These are phyloP conservation scores for Pelargonium myrrhifolium DNA, from an alignment of 441 rosid genomes.

Conservation along the genomic window DNA sequence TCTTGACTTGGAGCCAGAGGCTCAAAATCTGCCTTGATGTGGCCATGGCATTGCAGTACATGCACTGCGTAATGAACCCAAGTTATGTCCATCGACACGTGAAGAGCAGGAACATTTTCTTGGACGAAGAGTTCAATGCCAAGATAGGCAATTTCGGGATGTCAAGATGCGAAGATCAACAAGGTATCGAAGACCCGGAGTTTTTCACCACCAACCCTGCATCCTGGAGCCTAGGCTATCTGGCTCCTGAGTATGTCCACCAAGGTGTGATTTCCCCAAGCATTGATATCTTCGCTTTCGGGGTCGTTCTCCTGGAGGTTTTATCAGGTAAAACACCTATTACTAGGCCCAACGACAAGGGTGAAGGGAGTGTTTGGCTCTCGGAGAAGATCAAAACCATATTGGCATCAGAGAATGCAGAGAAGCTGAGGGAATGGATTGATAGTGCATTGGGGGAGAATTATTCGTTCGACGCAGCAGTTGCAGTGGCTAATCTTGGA, in stretches of 20 bases:
- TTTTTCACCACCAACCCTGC: slow-evolving; percentile 27
- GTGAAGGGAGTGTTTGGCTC: slow-evolving; percentile 35
- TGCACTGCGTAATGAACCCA: slow-evolving; percentile 73
- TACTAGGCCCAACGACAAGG: slow-evolving; percentile 31
- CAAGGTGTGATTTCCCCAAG: slow-evolving; percentile 44
- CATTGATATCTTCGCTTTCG: slow-evolving; percentile 64
- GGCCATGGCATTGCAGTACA: slow-evolving; percentile 71
- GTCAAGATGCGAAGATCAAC: slow-evolving; percentile 43
- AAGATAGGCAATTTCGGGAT: slow-evolving; percentile 75
- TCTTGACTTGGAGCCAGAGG: slow-evolving; percentile 87
- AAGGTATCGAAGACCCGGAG: slow-evolving; percentile 19
- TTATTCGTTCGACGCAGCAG: slow-evolving; percentile 60
- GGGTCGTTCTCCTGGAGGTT: slow-evolving; percentile 65
- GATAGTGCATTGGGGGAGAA: slow-evolving; percentile 68
- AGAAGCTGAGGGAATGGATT: slow-evolving; percentile 60
- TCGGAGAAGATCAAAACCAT: slow-evolving; percentile 39
- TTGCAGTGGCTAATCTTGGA: slow-evolving; percentile 58
- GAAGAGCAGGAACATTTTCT: slow-evolving; percentile 66
- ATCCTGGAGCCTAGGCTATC: slow-evolving; percentile 32
- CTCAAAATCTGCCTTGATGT: slow-evolving; percentile 74
- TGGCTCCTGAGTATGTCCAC: slow-evolving; percentile 52
- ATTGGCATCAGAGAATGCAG: slow-evolving; percentile 33
- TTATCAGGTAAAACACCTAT: slow-evolving; percentile 52
- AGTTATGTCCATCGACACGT: slow-evolving; percentile 66
- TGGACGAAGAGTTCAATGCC: slow-evolving; percentile 84